Conservation (phyloP, 2,329 filamentous ascomycete genomes). For the Xylaria sp. region DNA sequence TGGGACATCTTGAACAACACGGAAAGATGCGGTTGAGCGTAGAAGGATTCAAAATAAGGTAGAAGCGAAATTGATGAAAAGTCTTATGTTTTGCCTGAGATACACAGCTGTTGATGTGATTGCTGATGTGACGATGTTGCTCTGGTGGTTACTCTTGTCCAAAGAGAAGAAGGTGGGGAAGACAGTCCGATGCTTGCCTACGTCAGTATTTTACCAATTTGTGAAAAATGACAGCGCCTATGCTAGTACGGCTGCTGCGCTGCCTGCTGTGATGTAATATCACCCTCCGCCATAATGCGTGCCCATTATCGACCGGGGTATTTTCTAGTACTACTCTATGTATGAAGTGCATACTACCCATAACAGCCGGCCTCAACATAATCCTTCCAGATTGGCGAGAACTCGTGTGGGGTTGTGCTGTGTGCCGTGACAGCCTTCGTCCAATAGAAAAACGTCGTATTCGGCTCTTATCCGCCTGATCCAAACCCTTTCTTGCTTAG, state of each 20-base stretch:
- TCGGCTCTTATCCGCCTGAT: background rate
- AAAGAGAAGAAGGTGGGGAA: no score
- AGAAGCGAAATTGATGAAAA: background rate
- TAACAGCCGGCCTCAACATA: background rate
- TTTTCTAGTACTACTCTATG: no score
- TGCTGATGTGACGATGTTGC: no score
- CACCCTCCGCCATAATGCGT: background rate
- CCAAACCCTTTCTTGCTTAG: background rate
- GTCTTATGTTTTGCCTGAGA: background rate
- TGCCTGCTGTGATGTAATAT: background rate
- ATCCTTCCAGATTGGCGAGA: constrained; percentile 8
- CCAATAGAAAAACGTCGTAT: constrained; percentile 1
- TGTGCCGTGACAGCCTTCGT: background rate
- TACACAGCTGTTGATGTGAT: background rate
- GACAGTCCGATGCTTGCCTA: no score
- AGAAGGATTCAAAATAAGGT: background rate
- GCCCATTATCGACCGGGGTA: background rate
- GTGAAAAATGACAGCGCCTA: background rate
- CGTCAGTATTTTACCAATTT: background rate
- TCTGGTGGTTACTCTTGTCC: no score
- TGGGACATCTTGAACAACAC: background rate
- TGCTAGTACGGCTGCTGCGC: background rate
- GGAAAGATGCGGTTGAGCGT: background rate
- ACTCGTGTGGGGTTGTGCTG: background rate
- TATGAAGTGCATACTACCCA: background rate